Conservation (phyloP, 176 grass and related monocot genomes). For the Juncus effusus region DNA sequence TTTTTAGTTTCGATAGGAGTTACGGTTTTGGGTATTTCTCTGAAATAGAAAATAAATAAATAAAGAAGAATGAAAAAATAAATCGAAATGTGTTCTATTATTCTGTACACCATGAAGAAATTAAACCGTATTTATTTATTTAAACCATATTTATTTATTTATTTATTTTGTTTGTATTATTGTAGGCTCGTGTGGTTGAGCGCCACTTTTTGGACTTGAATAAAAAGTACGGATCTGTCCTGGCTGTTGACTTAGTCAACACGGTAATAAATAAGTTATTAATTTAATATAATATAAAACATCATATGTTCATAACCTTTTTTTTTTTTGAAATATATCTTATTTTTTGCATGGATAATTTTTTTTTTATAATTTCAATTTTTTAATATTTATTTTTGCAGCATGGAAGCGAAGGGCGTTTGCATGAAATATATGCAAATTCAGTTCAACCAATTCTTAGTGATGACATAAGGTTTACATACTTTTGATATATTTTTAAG, state of each 20-base stretch:
- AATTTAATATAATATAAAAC: slow-evolving; percentile 9
- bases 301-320: background rate
- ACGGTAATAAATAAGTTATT: slow-evolving; percentile 44
- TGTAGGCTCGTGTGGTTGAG: slow-evolving; percentile 73
- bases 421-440: slow-evolving; percentile 70
- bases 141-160: background rate
- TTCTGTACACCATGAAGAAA: no score
- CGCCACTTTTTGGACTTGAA: slow-evolving; percentile 71
- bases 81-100: no score
- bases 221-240: slow-evolving; percentile 85
- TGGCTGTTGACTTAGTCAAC: slow-evolving; percentile 94
- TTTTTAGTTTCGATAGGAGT: slow-evolving; percentile 14
- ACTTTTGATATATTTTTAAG: slow-evolving; percentile 12
- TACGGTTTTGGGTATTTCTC: slow-evolving; percentile 7
- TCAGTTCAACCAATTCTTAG: slow-evolving; percentile 68
- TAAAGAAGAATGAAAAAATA: background rate
- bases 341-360: slow-evolving; percentile 6
- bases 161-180: slow-evolving; percentile 25
- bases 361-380: slow-evolving; percentile 22
- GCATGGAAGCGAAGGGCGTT: slow-evolving; percentile 82
- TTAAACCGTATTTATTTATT: no score
- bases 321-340: slow-evolving; percentile 1
- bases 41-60: background rate
- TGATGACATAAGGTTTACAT: slow-evolving; percentile 70
- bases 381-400: slow-evolving; percentile 38